A percentile compares a stretch with the other conserved stretches of the same genome.
Evolutionary conservation across 768 basidiomycete species (phyloP).

Genomic region (Agaricus subrufescens): DNA sequence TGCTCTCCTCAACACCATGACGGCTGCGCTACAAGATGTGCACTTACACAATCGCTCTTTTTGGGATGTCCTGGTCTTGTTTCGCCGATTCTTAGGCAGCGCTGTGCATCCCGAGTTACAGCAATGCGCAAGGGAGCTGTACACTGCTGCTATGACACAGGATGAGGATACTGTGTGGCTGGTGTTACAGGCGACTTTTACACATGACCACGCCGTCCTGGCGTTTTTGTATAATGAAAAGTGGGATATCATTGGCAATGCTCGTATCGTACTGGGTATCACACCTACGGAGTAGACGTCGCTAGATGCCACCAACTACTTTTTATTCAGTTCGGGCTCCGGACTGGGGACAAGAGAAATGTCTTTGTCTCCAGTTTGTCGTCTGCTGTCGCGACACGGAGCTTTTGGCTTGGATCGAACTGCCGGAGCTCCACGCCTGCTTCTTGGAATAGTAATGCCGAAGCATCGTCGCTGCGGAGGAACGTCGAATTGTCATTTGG

Average conservation of each 20-base stretch:
- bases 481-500: not conserved
- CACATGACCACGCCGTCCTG: constrained; percentile 34
- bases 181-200: constrained; percentile 53
- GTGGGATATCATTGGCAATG: constrained; percentile 60
- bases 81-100: constrained; percentile 70
- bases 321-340: not conserved
- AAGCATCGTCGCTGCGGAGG: constrained; percentile 69
- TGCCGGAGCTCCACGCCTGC: constrained; percentile 80
- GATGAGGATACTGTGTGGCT: constrained; percentile 89
- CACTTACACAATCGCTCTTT: constrained; percentile 62
- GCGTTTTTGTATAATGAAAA: constrained; percentile 46
- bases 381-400: constrained; percentile 20
- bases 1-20: constrained; percentile 74
- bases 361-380: constrained; percentile 14
- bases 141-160: constrained; percentile 47
- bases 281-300: not conserved
- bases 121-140: constrained; percentile 57
- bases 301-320: not conserved
- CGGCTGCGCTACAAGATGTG: constrained; percentile 59
- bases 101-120: constrained; percentile 75
- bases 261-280: constrained; percentile 27
- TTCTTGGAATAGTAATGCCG: constrained; percentile 70
- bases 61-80: constrained; percentile 79
- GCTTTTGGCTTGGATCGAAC: constrained; percentile 45
- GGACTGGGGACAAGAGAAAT: constrained; percentile 3